Evolutionary conservation across 495 filamentous ascomycete species (phyloP), one percentile per base, ranked within the genome.

Genomic region (Penicillium turbatum): DNA sequence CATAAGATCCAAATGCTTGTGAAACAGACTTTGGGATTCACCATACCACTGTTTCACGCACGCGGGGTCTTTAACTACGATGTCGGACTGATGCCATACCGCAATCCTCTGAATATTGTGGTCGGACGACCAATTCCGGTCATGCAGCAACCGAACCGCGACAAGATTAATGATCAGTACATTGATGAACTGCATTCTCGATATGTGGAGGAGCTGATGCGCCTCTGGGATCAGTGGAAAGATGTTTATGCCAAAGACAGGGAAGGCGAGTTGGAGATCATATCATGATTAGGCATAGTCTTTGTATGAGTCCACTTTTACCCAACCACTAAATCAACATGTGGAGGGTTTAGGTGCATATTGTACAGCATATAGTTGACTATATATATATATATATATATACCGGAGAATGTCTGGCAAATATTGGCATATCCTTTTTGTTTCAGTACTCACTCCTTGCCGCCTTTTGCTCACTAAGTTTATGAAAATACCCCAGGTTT

Each of bases 1-100:
- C 84, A 90, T 67, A 82, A 80, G 64, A 55, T 86, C 15, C 93
- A 98, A 69, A 81, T 93, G 74, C 69, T 85, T 11, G 74, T 93
- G 27, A 92, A 97, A 73, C 84, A 83, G 51, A 72, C 86, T 1
- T 76, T 93, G 68, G 93, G 93, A n/a, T 98, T 96, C 61, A 97
- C 93, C 0, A 77, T 97, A 3, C 93, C 93, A 3, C 71, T 96
- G 27, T 84, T 97, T 52, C 92, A 96, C 71, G 92, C 91, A 2
- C 68, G 90, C 13, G 93, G 93, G 1, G 86, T 97, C 8, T 97
- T 97, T 69, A 98, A 98, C 63, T 97, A 98, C 57, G 93, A 98
- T 66, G 88, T 96, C 1, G 93, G 93, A 0, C 64, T 97, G 48
- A 88, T 97, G 88, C 93, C 93, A 6, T 97, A 97, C 69, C 81